Percentiles rank a stretch among this genome's conserved stretches.
phyloP scores from a whole-genome alignment of 2,329 filamentous ascomycete species.

The Botrytis hyacinthi region DNA sequence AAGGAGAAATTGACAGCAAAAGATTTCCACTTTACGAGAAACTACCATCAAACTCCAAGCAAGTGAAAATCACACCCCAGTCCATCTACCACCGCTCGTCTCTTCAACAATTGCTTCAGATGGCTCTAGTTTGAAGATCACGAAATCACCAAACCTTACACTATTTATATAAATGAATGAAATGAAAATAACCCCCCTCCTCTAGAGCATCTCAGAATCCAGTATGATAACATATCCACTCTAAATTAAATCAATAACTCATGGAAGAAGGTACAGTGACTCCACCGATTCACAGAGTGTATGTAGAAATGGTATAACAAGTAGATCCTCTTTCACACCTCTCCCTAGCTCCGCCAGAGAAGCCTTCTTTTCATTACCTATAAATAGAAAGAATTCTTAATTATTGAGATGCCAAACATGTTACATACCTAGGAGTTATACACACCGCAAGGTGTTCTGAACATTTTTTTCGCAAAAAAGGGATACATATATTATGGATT shows the following conservation, averaged over 20 bases:
- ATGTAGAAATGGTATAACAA: neutral
- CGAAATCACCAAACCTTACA: neutral
- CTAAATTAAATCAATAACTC: neutral
- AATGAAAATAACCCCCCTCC: fast-evolving
- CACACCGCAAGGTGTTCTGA: neutral
- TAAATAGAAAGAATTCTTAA: neutral
- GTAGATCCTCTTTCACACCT: neutral
- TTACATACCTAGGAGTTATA: neutral
- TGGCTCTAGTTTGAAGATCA: neutral
- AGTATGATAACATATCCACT: neutral
- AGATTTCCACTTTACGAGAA: neutral
- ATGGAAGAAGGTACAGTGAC: fast-evolving
- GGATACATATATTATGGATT: too few relatives aligned
- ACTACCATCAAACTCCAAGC: neutral
- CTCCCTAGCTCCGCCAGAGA: neutral
- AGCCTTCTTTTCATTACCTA: neutral
- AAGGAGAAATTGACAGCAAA: neutral
- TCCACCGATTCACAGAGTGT: neutral
- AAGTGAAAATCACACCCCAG: too few relatives aligned
- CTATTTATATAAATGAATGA: neutral
- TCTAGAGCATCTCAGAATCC: neutral
- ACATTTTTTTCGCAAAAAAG: neutral
- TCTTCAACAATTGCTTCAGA: fast-evolving
- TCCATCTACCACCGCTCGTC: too few relatives aligned
- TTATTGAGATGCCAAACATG: neutral